Evolutionary conservation across 2,329 filamentous ascomycete species (phyloP).

Genomic region (Fusarium sp.): DNA sequence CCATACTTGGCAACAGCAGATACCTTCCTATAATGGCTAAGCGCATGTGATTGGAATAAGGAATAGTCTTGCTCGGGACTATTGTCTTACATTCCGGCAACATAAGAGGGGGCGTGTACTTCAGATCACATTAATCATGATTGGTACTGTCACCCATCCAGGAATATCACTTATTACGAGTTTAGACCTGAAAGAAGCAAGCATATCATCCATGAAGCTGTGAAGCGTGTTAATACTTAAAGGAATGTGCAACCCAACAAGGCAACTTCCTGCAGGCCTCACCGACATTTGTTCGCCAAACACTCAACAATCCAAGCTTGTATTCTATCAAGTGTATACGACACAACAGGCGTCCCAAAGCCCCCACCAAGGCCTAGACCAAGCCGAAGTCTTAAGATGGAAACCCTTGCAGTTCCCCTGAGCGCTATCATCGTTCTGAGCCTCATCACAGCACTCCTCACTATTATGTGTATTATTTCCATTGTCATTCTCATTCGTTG

Average conservation of each 20-base stretch:
- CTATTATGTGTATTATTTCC: no score
- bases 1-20: no score
- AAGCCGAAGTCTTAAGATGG: background rate
- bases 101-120: background rate
- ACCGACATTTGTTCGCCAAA: constrained; percentile 1
- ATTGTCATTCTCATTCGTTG: no score
- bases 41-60: no score
- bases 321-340: no score
- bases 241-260: background rate
- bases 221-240: background rate
- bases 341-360: constrained; percentile 10
- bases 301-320: no score
- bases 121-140: background rate
- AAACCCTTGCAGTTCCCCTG: no score
- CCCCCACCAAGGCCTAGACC: constrained; percentile 6
- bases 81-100: background rate
- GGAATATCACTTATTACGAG: background rate
- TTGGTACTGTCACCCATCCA: background rate
- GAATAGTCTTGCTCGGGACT: no score
- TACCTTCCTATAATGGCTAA: no score
- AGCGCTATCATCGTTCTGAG: no score
- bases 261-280: constrained; percentile 5
- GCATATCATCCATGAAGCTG: background rate
- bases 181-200: background rate
- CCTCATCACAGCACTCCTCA: no score